Evolutionary conservation across 805 yeast genomes (phyloP).

Genomic region (Candida morakotiae): DNA sequence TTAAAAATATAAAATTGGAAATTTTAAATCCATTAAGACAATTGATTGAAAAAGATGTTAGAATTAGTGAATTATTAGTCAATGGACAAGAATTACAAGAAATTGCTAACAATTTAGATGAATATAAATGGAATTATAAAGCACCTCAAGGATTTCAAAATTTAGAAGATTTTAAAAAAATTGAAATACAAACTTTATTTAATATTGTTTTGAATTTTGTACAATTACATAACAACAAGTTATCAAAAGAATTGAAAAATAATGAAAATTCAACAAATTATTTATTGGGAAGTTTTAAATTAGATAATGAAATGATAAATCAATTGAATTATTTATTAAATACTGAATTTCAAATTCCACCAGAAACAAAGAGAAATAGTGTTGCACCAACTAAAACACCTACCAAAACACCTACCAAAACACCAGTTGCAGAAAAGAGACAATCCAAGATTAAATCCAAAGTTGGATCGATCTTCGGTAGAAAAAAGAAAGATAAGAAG

Average conservation of each 20-base stretch:
- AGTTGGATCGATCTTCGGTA: constrained; percentile 73
- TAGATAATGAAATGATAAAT: constrained; percentile 33
- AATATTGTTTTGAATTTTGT: constrained; percentile 65
- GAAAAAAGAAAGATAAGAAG: constrained; percentile 42
- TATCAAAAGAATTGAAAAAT: constrained; percentile 20
- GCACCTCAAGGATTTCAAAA: constrained; percentile 75
- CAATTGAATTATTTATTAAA: constrained; percentile 32
- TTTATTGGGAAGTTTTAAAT: constrained; percentile 45
- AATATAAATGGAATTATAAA: constrained; percentile 66
- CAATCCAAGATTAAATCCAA: constrained; percentile 54
- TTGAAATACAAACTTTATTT: constrained; percentile 52
- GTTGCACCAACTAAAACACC: background rate
- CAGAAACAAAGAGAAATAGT: constrained; percentile 5
- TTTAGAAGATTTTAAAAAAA: constrained; percentile 66
- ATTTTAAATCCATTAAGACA: constrained; percentile 51
- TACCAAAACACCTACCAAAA: background rate
- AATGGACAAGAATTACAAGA: constrained; percentile 42
- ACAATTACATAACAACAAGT: constrained; percentile 25
- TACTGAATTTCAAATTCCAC: constrained; percentile 16
- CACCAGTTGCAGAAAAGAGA: constrained; percentile 15
- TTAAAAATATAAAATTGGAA: constrained; percentile 47
- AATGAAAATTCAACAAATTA: constrained; percentile 66
- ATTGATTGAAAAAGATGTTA: constrained; percentile 49
- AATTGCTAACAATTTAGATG: constrained; percentile 29
- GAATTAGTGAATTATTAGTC: constrained; percentile 53